Evolutionary conservation across 2,329 filamentous ascomycete species (phyloP).

Genomic region (Aspergillus sp.): DNA sequence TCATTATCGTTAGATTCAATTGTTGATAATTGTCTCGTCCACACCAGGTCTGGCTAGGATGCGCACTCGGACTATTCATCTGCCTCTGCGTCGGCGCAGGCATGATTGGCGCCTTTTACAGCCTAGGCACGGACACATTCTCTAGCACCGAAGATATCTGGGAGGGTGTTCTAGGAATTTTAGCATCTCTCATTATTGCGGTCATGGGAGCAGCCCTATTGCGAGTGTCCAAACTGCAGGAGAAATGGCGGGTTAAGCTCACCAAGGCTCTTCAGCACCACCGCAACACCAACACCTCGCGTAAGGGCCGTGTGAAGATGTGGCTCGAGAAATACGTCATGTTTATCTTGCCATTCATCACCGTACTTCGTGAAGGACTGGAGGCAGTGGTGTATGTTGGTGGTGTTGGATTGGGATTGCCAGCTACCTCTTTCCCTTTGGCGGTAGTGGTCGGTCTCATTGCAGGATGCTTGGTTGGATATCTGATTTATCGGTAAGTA

Average conservation of each 20-base stretch:
- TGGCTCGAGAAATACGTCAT: constrained; percentile 78
- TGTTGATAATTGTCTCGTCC: background rate
- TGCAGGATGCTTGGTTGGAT: constrained; percentile 69
- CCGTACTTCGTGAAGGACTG: constrained; percentile 80
- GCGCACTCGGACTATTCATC: constrained; percentile 43
- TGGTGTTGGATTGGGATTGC: constrained; percentile 75
- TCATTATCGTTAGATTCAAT: background rate
- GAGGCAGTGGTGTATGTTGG: constrained; percentile 86
- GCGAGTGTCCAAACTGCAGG: constrained; percentile 78
- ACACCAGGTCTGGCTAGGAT: constrained; percentile 3
- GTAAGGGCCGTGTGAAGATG: constrained; percentile 56
- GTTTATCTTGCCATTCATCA: constrained; percentile 84
- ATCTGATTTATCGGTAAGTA: constrained; percentile 73
- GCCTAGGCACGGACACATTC: constrained; percentile 68
- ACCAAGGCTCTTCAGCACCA: constrained; percentile 61
- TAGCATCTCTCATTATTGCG: constrained; percentile 79
- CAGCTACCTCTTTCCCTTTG: constrained; percentile 74
- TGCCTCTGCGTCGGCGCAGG: constrained; percentile 66
- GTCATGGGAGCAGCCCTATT: constrained; percentile 78
- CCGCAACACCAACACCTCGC: constrained; percentile 38
- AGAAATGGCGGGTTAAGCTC: constrained; percentile 83
- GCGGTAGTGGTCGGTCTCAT: constrained; percentile 71
- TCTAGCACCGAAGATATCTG: constrained; percentile 71
- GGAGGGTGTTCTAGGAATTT: constrained; percentile 74
- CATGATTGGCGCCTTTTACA: constrained; percentile 74